Evolutionary conservation across 2,329 filamentous ascomycete genomes (phyloP).

Genomic region (Teratosphaeria epicoccoides): DNA sequence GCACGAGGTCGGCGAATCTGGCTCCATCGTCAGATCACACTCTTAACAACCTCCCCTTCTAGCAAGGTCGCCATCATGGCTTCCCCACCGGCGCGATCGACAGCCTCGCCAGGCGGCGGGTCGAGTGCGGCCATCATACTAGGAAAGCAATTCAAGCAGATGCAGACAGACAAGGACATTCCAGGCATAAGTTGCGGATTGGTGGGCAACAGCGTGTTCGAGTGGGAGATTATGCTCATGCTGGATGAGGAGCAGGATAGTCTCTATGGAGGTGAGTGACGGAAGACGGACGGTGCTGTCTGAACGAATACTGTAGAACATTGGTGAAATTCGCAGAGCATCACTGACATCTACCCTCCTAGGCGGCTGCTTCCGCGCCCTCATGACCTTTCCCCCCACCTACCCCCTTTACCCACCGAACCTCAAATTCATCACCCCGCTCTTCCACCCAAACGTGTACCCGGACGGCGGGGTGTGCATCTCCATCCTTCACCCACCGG

Average conservation of each 20-base stretch:
- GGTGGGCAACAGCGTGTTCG: conserved; percentile 76
- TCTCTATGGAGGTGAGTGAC: conserved; percentile 69
- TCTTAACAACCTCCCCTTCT: no score
- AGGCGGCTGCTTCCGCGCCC: conserved; percentile 89
- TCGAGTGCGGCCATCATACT: conserved; percentile 62
- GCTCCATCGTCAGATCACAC: no score
- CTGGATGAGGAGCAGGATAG: conserved; percentile 69
- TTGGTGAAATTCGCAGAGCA: background rate
- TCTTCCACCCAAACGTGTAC: conserved; percentile 96
- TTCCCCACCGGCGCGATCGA: conserved; percentile 1
- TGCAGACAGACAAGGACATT: conserved; percentile 83
- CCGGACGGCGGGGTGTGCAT: conserved; percentile 82
- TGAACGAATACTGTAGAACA: no score
- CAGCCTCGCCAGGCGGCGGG: conserved; percentile 13
- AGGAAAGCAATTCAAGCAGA: conserved; percentile 79
- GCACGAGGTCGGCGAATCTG: no score
- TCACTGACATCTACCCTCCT: background rate
- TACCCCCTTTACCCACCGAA: conserved; percentile 84
- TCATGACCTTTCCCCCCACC: conserved; percentile 68
- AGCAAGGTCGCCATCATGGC: conserved; percentile 7
- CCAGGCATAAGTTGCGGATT: conserved; percentile 90
- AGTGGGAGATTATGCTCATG: conserved; percentile 99
- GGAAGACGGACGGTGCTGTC: no score
- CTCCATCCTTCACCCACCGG: conserved; percentile 89
- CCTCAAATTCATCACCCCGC: conserved; percentile 72